These are phyloP conservation scores for Dipteronia sinensis DNA, from an alignment of 345 rosid species.

Conservation along the genomic window DNA sequence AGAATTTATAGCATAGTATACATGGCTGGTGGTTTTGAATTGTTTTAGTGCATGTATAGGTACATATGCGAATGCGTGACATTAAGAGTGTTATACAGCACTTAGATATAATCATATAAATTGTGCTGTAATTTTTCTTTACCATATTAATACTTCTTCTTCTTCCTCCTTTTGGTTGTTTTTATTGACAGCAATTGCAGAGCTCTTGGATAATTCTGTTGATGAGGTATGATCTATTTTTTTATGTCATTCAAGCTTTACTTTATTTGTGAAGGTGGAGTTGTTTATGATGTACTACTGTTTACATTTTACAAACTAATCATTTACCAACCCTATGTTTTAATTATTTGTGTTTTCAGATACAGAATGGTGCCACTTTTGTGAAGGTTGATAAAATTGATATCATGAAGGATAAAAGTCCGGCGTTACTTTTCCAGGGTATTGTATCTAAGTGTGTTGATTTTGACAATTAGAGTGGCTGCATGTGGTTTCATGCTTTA, in stretches of 20 bases:
- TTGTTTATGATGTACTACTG: not conserved
- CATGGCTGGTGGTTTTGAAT: not conserved
- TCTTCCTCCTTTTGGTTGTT: not conserved
- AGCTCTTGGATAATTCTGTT: slow-evolving; percentile 92
- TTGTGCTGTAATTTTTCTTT: slow-evolving; percentile 12
- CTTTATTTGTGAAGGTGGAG: not conserved
- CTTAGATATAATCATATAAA: not conserved
- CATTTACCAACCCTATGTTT: not conserved
- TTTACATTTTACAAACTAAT: slow-evolving; percentile 6
- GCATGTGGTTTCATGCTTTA: not conserved
- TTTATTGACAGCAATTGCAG: slow-evolving; percentile 81
- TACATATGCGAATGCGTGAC: not conserved
- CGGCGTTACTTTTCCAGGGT: slow-evolving; percentile 85
- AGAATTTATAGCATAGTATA: not conserved
- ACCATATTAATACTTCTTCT: not conserved
- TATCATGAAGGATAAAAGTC: slow-evolving; percentile 71
- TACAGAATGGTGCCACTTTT: slow-evolving; percentile 81
- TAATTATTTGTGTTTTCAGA: slow-evolving; percentile 44
- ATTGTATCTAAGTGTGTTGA: slow-evolving; percentile 9
- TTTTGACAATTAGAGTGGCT: not conserved
- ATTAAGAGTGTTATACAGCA: not conserved
- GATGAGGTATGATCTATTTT: slow-evolving; percentile 64
- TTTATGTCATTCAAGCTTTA: not conserved
- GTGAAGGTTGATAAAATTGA: slow-evolving; percentile 83
- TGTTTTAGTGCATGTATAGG: not conserved